phyloP scores from a whole-genome alignment of 2,329 filamentous ascomycete genomes.

The Dactylellina haptotyla region DNA sequence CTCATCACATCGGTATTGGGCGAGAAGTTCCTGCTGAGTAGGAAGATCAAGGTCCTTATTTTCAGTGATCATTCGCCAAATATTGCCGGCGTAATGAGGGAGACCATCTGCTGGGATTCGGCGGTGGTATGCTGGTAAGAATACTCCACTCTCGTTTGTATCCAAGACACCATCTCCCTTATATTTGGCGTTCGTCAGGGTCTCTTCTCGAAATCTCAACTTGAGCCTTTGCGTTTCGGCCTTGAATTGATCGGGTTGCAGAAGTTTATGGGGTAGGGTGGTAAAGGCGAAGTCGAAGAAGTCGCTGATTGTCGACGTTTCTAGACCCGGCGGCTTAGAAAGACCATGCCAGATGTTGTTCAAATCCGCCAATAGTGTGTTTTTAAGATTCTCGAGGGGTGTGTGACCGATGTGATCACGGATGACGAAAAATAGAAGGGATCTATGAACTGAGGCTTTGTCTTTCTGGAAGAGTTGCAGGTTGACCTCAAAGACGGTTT shows the following conservation, averaged over 20 bases:
- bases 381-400: constrained; percentile 86
- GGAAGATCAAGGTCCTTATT: constrained; percentile 98
- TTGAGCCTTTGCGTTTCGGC: constrained; percentile 82
- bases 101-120: constrained; percentile 98
- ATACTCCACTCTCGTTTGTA: constrained; percentile 69
- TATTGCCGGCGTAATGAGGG: constrained; percentile 87
- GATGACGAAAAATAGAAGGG: constrained; percentile 97
- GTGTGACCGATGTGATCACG: constrained; percentile 95
- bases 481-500: constrained; percentile 99
- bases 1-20: constrained; percentile 97
- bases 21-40: constrained; percentile 94
- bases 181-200: constrained; percentile 71
- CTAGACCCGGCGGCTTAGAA: constrained; percentile 88
- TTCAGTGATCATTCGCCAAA: constrained; percentile 98
- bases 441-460: constrained; percentile 85
- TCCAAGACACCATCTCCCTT: constrained; percentile 31
- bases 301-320: constrained; percentile 88
- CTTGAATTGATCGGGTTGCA: constrained; percentile 91
- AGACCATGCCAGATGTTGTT: constrained; percentile 91
- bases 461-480: constrained; percentile 96
- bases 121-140: constrained; percentile 92
- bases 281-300: constrained; percentile 99
- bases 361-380: constrained; percentile 89
- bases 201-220: constrained; percentile 82
- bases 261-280: constrained; percentile 92